These are phyloP conservation scores for Lentinula lateritia DNA, from an alignment of 768 basidiomycete species.

Conservation along the genomic window DNA sequence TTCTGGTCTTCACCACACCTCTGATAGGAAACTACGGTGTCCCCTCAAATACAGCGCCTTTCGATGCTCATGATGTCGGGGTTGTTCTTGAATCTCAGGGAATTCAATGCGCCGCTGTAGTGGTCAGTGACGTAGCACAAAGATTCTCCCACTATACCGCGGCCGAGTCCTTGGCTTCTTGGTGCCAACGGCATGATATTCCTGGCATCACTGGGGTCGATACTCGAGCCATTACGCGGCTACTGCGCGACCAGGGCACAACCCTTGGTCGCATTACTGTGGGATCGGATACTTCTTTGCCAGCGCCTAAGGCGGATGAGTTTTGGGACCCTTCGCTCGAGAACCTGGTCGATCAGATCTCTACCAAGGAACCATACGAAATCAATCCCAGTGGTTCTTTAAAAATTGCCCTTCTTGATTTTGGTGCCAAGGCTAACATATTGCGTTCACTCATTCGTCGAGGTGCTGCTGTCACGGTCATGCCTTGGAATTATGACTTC, in stretches of 20 bases:
- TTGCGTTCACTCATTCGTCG: conserved; percentile 87
- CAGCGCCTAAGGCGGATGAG: conserved; percentile 57
- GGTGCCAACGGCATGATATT: conserved; percentile 87
- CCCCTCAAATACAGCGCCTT: conserved; percentile 69
- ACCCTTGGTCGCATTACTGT: conserved; percentile 89
- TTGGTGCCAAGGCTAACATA: conserved; percentile 97
- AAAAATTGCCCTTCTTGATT: conserved; percentile 93
- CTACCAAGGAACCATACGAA: conserved; percentile 77
- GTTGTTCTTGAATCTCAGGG: conserved; percentile 84
- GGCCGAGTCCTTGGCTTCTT: conserved; percentile 86
- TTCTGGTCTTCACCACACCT: conserved; percentile 97
- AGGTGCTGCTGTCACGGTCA: conserved; percentile 87
- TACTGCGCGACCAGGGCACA: conserved; percentile 95
- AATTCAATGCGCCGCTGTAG: conserved; percentile 88
- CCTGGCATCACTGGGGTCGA: conserved; percentile 97
- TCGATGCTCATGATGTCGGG: conserved; percentile 74
- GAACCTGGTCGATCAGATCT: conserved; percentile 92
- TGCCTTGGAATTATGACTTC: conserved; percentile 98
- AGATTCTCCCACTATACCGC: conserved; percentile 93
- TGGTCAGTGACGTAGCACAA: conserved; percentile 93
- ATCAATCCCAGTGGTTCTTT: conserved; percentile 85
- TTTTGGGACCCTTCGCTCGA: conserved; percentile 92
- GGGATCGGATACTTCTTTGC: conserved; percentile 60
- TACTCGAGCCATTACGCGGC: conserved; percentile 90
- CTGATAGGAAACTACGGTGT: conserved; percentile 99